Conservation (phyloP, 768 basidiomycete genomes). For the Boletus rubescentipes region DNA sequence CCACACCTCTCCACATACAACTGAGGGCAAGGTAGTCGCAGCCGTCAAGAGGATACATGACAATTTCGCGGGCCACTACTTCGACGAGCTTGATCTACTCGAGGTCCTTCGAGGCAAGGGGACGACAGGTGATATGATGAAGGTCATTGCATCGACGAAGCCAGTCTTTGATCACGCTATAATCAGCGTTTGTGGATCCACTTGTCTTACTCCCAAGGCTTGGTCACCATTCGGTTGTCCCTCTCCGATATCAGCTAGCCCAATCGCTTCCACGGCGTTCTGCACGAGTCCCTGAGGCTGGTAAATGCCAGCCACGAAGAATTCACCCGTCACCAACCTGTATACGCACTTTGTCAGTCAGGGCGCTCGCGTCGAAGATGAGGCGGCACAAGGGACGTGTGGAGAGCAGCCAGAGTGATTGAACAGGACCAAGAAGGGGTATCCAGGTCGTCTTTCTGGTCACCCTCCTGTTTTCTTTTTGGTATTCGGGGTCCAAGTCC, state of each 20-base stretch:
- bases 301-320: background rate
- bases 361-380: conserved; percentile 6
- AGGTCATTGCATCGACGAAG: conserved; percentile 7
- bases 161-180: conserved; percentile 6
- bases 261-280: conserved; percentile 6
- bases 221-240: background rate
- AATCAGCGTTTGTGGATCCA: conserved; percentile 1
- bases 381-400: conserved; percentile 13
- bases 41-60: background rate
- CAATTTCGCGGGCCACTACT: conserved; percentile 5
- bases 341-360: conserved; percentile 8
- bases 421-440: conserved; percentile 1
- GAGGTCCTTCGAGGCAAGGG: conserved; percentile 2
- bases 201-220: conserved; percentile 5
- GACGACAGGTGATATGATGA: conserved; percentile 6
- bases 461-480: background rate
- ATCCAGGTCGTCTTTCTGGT: conserved; percentile 2
- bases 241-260: background rate
- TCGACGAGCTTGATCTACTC: conserved; percentile 10
- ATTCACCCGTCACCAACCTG: background rate
- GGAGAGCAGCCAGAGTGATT: conserved; percentile 5
- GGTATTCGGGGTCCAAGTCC: background rate
- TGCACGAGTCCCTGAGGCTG: background rate
- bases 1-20: conserved; percentile 18
- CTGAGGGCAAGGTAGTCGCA: conserved; percentile 16